phyloP scores from a whole-genome alignment of 202 grass and related monocot genomes.

The Dendrocalamus latiflorus region DNA sequence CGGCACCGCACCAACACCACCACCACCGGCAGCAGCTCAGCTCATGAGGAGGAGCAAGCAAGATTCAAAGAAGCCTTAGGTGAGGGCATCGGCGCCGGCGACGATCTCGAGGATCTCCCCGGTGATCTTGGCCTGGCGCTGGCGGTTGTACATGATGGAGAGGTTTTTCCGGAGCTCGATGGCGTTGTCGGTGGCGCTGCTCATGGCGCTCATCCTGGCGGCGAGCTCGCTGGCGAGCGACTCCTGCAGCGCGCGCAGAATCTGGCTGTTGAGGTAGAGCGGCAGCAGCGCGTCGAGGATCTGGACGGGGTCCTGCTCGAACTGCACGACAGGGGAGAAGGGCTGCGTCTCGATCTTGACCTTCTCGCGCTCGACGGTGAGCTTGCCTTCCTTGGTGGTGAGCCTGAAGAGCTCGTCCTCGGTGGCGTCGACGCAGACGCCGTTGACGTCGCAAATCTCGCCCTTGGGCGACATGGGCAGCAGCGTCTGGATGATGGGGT shows the following conservation, averaged over 20 bases:
- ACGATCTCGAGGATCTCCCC: slow-evolving; percentile 95
- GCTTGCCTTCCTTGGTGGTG: slow-evolving; percentile 92
- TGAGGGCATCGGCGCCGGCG: slow-evolving; percentile 56
- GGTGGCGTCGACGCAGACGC: slow-evolving; percentile 71
- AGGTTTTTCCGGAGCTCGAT: slow-evolving; percentile 59
- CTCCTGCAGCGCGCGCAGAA: slow-evolving; percentile 83
- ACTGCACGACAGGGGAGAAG: slow-evolving; percentile 89
- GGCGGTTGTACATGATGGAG: slow-evolving; percentile 63
- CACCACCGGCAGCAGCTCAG: background rate
- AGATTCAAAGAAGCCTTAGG: background rate
- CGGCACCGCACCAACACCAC: too few species aligned
- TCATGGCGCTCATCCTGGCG: slow-evolving; percentile 92
- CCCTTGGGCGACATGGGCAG: slow-evolving; percentile 91
- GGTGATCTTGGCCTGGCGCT: slow-evolving; percentile 94
- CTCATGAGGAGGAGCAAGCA: background rate
- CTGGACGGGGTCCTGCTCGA: slow-evolving; percentile 97
- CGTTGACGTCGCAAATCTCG: slow-evolving; percentile 92
- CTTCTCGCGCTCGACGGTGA: slow-evolving; percentile 80
- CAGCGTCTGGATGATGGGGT: slow-evolving; percentile 92
- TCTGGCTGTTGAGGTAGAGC: slow-evolving; percentile 96
- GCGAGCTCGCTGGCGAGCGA: slow-evolving; percentile 89
- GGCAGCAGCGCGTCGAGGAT: slow-evolving; percentile 92
- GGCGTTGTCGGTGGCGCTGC: slow-evolving; percentile 84
- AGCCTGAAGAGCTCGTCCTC: slow-evolving; percentile 95
- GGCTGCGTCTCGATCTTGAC: slow-evolving; percentile 57